phyloP scores from a whole-genome alignment of 2,329 filamentous ascomycete species.

The Monosporascus sp. region DNA sequence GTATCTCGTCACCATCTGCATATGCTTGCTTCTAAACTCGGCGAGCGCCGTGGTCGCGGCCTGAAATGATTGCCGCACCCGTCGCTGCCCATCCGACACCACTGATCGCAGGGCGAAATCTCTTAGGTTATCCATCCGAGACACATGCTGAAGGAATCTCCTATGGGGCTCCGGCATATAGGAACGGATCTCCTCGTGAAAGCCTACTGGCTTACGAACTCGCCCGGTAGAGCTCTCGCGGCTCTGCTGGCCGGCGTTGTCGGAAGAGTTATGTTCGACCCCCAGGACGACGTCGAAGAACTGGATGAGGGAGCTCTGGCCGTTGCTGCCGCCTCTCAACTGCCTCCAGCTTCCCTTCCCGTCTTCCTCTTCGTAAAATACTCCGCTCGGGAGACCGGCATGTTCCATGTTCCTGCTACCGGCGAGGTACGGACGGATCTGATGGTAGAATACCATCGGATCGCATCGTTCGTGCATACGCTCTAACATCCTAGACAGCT shows the following conservation, averaged over 20 bases:
- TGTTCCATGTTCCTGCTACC: slow-evolving; percentile 89
- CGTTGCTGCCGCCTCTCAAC: slow-evolving; percentile 86
- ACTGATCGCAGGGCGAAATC: slow-evolving; percentile 55
- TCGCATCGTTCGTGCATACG: slow-evolving; percentile 89
- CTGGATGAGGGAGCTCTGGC: slow-evolving; percentile 86
- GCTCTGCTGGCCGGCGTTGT: slow-evolving; percentile 23
- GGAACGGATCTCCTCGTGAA: slow-evolving; percentile 64
- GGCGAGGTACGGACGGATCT: slow-evolving; percentile 81
- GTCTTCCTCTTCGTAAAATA: slow-evolving; percentile 75
- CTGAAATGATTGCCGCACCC: slow-evolving; percentile 51
- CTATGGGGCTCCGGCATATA: slow-evolving; percentile 90
- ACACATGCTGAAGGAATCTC: slow-evolving; percentile 68
- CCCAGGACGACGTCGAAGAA: slow-evolving; percentile 87
- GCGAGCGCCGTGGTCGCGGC: slow-evolving; percentile 70
- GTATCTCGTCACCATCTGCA: slow-evolving; percentile 84
- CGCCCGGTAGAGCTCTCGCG: slow-evolving; percentile 5
- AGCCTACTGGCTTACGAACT: slow-evolving; percentile 27
- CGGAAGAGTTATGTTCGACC: slow-evolving; percentile 61
- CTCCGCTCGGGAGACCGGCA: slow-evolving; percentile 74
- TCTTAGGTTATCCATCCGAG: slow-evolving; percentile 67
- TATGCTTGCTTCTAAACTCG: slow-evolving; percentile 76
- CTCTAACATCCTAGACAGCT: slow-evolving; percentile 62
- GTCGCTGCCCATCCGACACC: slow-evolving; percentile 44
- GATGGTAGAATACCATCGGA: slow-evolving; percentile 82
- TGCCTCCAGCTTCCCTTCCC: slow-evolving; percentile 65